Percentiles rank a stretch among this genome's conserved stretches.
phyloP scores from a whole-genome alignment of 1,284 basidiomycete species.

The Malassezia caprae region DNA sequence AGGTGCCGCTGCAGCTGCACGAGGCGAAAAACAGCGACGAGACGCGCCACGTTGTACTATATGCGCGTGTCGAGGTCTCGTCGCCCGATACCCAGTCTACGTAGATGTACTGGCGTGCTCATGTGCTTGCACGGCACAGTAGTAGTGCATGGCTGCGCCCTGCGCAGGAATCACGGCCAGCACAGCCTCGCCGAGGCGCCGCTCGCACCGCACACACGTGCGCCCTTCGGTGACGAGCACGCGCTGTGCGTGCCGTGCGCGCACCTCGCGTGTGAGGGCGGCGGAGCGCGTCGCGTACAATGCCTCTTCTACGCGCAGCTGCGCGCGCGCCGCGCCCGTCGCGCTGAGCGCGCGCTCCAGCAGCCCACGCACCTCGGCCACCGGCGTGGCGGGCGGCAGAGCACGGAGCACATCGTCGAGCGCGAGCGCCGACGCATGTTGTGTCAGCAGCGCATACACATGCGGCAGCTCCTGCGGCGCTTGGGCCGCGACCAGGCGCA shows the following conservation, averaged over 20 bases:
- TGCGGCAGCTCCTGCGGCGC: conserved; percentile 12
- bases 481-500: conserved; percentile 52
- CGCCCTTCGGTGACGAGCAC: conserved; percentile 78
- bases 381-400: conserved; percentile 73
- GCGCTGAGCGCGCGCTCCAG: conserved; percentile 24
- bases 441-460: conserved; percentile 70
- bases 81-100: background rate
- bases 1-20: conserved; percentile 33
- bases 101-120: background rate
- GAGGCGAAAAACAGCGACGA: conserved; percentile 47
- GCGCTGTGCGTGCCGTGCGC: conserved; percentile 64
- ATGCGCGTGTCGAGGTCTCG: conserved; percentile 25
- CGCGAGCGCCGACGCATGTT: conserved; percentile 71
- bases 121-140: conserved; percentile 18
- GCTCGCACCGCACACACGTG: conserved; percentile 91
- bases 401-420: conserved; percentile 68
- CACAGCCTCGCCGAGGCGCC: conserved; percentile 82
- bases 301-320: conserved; percentile 54
- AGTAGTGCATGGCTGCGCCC: conserved; percentile 42
- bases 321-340: conserved; percentile 19
- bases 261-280: conserved; percentile 61
- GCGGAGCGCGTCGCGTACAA: conserved; percentile 62
- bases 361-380: conserved; percentile 69
- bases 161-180: conserved; percentile 64
- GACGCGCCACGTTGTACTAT: conserved; percentile 29